Percentiles rank a stretch among this genome's conserved stretches.
phyloP scores from a whole-genome alignment of 257 asterid genomes.

The Echites panduratus region DNA sequence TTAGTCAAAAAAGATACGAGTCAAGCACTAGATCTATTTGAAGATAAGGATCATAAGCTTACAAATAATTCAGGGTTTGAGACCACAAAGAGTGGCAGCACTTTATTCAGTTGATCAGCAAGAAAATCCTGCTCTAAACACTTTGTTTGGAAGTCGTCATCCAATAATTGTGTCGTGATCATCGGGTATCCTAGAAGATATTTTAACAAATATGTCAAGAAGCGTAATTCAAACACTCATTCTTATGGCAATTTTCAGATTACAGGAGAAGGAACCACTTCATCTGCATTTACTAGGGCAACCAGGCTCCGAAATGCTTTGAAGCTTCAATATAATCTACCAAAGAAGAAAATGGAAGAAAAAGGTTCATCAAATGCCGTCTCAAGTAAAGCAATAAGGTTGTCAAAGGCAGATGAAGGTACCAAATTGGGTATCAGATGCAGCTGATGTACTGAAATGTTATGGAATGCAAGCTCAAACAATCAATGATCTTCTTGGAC shows the following conservation, averaged over 20 bases:
- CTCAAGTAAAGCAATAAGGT: neutral
- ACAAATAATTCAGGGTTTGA: neutral
- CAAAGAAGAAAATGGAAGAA: neutral
- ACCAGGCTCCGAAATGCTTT: neutral
- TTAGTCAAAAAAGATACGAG: neutral
- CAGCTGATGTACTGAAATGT: neutral
- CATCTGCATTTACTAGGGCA: neutral
- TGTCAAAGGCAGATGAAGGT: neutral
- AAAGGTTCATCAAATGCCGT: neutral
- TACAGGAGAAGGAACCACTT: neutral
- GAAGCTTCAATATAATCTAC: neutral
- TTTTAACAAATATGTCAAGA: neutral
- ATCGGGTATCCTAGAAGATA: neutral
- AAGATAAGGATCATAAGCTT: conserved; percentile 4
- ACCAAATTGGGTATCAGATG: neutral
- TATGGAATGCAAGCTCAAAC: neutral
- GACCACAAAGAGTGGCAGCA: conserved; percentile 6
- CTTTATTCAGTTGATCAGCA: neutral
- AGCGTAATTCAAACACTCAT: neutral
- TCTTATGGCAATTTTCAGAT: neutral
- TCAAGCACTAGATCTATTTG: neutral
- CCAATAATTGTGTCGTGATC: conserved; percentile 6
- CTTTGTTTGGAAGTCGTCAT: neutral
- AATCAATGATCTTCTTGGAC: neutral
- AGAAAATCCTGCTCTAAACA: neutral